A percentile compares a stretch with the other conserved stretches of the same genome.
These are phyloP conservation scores for Umbelopsis sp. DNA, from an alignment of 192 early-diverging fungal genomes.

Conservation along the genomic window DNA sequence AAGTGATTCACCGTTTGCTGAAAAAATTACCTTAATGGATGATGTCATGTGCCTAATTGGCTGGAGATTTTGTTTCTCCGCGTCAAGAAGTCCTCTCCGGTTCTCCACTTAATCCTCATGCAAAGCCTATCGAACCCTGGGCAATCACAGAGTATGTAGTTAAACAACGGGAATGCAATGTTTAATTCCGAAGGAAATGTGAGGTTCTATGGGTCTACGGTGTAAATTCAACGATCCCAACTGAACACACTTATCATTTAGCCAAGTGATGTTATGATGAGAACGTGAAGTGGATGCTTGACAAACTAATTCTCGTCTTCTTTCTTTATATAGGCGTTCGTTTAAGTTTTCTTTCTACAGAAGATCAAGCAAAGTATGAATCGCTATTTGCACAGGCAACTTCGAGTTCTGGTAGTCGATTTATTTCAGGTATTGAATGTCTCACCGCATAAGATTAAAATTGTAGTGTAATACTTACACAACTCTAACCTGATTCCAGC, in stretches of 20 bases:
- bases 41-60: conserved; percentile 16
- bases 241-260: too few relatives aligned
- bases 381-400: conserved; percentile 26
- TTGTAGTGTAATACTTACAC: background rate
- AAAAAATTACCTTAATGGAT: background rate
- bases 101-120: background rate
- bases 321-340: conserved; percentile 18
- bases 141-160: conserved; percentile 3
- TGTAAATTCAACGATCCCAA: too few relatives aligned
- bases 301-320: background rate
- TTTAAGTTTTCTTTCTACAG: conserved; percentile 37
- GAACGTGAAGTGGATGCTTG: background rate
- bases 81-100: conserved; percentile 10
- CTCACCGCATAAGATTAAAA: background rate
- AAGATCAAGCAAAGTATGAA: conserved; percentile 45
- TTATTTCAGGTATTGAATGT: conserved; percentile 18
- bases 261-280: background rate
- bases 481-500: conserved; percentile 20
- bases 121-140: conserved; percentile 12
- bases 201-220: too few relatives aligned
- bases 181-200: background rate
- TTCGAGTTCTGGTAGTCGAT: conserved; percentile 24
- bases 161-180: background rate
- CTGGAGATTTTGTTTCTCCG: conserved; percentile 1
- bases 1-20: background rate